Evolutionary conservation across 2,329 filamentous ascomycete species (phyloP), one percentile per base, ranked within the genome.

Genomic region (Westerdykella ornata): DNA sequence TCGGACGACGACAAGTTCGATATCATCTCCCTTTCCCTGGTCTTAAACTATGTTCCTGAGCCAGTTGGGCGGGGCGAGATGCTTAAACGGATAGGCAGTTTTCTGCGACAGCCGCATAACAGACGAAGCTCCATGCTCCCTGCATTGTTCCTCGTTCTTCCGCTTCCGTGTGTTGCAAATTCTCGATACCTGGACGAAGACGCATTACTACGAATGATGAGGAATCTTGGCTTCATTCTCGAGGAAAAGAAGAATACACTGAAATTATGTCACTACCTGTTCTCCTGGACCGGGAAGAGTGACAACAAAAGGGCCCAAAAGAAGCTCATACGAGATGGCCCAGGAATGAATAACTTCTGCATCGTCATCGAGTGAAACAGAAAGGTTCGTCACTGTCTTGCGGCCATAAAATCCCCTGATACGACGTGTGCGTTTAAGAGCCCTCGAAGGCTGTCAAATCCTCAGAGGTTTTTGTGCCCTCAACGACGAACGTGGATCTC

Each of bases 21-120:
- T 61, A 78, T 97, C 38, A 83, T 98, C 56, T 95, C 88, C 37
- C 72, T 98, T 17, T 95, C 88, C 7, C 71, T 98, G 39, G 92
- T 98, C 4, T 73, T 98, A 48, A 98, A 98, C 65, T 98, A 88
- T 59, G 89, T 97, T 3, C 86, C 90, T 0, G 82, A 89, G 52
- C 76, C 88, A 3, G 68, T 69, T 22, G 77, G 74, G 4, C 77
- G 89, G 53, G 92, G 92, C 2, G 78, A 85, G 43, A 98, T 98
- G 92, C 76, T 98, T 8, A 60, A 59, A 38, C 56, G 62, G 12
- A 49, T 57, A 7, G 49, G 59, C 4, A 56, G 66, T 30, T 61
- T 65, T 17, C 60, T 72, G 29, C 46, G 49, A 11, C 31, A 26
- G 19, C 28, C 19, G 68, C 20, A 12, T 12, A 40, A 8, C 15